Evolutionary conservation across 129 eudicot species (phyloP).

Genomic region (Arctium lappa): DNA sequence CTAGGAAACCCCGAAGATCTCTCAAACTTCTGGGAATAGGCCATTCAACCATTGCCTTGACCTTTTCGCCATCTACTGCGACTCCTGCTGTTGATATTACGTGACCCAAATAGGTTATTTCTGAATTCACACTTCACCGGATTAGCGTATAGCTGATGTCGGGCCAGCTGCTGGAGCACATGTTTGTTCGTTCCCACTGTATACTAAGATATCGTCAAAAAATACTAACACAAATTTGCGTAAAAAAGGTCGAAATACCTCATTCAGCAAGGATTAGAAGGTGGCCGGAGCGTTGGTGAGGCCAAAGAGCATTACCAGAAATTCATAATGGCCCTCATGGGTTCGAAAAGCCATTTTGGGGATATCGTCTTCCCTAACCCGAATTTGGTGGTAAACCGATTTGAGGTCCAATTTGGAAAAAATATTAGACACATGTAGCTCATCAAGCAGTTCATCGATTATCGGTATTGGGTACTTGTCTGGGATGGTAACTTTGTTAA

Average conservation of each 20-base stretch:
- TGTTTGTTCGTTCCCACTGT: not conserved
- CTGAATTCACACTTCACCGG: no score
- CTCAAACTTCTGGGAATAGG: not conserved
- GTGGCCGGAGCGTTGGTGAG: not conserved
- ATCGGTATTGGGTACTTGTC: constrained; percentile 1
- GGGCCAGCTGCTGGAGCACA: no score
- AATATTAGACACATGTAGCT: not conserved
- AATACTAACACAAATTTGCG: not conserved
- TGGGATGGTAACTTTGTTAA: no score
- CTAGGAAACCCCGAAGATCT: not conserved
- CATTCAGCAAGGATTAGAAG: not conserved
- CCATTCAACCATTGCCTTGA: no score
- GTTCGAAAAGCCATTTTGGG: not conserved
- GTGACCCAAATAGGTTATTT: no score
- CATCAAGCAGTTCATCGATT: constrained; percentile 7
- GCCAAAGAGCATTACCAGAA: no score
- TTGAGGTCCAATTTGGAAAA: not conserved
- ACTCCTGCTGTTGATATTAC: no score
- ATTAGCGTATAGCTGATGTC: no score
- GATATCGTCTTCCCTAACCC: not conserved
- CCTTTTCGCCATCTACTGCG: no score
- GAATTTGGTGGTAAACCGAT: not conserved
- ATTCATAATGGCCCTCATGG: no score
- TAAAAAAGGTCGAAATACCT: not conserved
- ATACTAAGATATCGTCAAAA: not conserved